Evolutionary conservation across 2,329 filamentous ascomycete genomes (phyloP).

Genomic region (Botryotinia globosa): DNA sequence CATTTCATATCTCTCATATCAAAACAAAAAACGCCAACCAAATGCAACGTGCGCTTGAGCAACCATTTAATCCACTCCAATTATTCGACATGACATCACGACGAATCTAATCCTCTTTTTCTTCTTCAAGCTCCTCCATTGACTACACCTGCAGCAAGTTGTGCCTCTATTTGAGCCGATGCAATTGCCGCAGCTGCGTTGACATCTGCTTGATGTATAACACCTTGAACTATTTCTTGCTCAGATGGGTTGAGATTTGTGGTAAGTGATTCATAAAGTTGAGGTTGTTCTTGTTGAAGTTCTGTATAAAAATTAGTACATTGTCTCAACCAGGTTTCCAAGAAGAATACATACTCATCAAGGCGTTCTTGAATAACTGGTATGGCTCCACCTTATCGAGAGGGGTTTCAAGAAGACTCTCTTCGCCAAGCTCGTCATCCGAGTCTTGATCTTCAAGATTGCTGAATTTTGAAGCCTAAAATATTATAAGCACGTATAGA

Average conservation of each 20-base stretch:
- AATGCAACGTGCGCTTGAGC: conserved; percentile 32
- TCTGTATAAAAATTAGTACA: conserved; percentile 48
- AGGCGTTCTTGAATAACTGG: conserved; percentile 75
- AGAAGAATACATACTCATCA: conserved; percentile 66
- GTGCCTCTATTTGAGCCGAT: conserved; percentile 26
- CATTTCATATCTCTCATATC: conserved; percentile 1
- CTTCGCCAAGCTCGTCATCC: conserved; percentile 87
- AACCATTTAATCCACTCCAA: conserved; percentile 25
- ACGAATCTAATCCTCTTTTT: conserved; percentile 13
- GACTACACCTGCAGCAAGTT: conserved; percentile 20
- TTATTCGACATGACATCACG: conserved; percentile 9
- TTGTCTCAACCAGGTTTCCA: no score
- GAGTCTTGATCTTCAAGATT: conserved; percentile 66
- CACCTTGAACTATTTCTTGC: conserved; percentile 73
- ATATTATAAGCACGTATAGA: conserved; percentile 18
- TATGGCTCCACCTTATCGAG: conserved; percentile 96
- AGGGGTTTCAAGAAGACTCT: conserved; percentile 89
- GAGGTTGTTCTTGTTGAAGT: conserved; percentile 86
- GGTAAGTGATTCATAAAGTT: conserved; percentile 79
- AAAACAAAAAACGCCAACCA: conserved; percentile 15
- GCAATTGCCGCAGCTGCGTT: conserved; percentile 27
- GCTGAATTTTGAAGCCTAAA: conserved; percentile 77
- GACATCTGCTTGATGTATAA: conserved; percentile 50
- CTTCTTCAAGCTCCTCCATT: conserved; percentile 34
- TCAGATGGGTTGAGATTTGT: conserved; percentile 77